Percentiles rank a stretch among this genome's conserved stretches.
These are phyloP conservation scores for Monilinia aucupariae DNA, from an alignment of 2,329 filamentous ascomycete species.

Conservation along the genomic window DNA sequence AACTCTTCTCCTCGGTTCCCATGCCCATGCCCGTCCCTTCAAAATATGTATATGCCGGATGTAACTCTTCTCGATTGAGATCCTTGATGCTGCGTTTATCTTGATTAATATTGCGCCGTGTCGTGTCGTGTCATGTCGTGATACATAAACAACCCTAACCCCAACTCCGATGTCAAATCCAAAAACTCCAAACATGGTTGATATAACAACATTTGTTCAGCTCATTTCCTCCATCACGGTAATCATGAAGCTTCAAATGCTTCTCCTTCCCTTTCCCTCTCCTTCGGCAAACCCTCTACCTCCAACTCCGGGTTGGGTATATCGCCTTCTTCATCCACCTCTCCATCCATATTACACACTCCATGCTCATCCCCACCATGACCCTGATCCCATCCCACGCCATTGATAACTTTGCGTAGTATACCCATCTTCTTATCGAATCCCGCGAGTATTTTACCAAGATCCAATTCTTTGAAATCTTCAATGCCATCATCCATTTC, in stretches of 20 bases:
- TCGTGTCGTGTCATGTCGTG: not conserved
- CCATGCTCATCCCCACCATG: slow-evolving; percentile 2
- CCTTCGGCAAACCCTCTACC: not conserved
- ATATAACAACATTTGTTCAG: too few relatives aligned
- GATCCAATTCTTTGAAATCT: slow-evolving; percentile 41
- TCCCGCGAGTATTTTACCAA: slow-evolving; percentile 47
- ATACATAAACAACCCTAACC: not conserved
- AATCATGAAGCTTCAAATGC: slow-evolving; percentile 4
- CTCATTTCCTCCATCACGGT: not conserved
- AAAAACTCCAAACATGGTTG: not conserved
- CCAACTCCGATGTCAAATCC: too few relatives aligned
- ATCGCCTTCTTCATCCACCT: slow-evolving; percentile 11
- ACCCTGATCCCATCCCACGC: slow-evolving; percentile 23
- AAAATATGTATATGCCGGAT: not conserved
- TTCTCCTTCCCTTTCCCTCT: not conserved
- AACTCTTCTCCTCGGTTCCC: too few relatives aligned
- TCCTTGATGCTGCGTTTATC: not conserved
- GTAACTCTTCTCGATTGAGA: not conserved
- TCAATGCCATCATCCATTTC: slow-evolving; percentile 10
- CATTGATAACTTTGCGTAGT: slow-evolving; percentile 46
- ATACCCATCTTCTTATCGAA: slow-evolving; percentile 54
- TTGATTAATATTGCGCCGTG: slow-evolving; percentile 1
- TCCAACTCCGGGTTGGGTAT: not conserved
- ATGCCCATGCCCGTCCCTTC: not conserved
- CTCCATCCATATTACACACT: not conserved